Base-by-base conservation (phyloP, 202 grass and related monocot genomes). In the Dendrocalamus latiflorus region DNA sequence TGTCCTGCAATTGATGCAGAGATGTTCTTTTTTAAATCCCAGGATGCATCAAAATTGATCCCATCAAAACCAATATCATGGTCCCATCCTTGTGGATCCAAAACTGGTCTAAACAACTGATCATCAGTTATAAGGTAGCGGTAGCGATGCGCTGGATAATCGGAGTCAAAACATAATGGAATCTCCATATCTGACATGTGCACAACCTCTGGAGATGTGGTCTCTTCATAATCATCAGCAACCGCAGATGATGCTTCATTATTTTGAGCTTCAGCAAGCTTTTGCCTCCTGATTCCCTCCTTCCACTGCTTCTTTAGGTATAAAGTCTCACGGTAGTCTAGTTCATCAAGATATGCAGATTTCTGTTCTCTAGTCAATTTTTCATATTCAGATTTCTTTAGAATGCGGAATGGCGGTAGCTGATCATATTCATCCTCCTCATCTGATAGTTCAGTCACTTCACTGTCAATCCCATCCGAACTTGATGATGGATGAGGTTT, bases 51-150 rank as follows among this genome's bases (percentile, higher is more conserved):
- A 65, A 93, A 90, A 81, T 93, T 98, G 72, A 98, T 91, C 20
- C 88, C 95, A 62, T 98, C 90, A 70, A 98, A 93, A 9, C 90
- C 92, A 76, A 94, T 81, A 93, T 98, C 95, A 91, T 94, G 95
- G 67, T 98, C 92, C 92, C 92, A 98, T 80, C 95, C 92, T 81
- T 94, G 95, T 43, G 92, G 87, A 78, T 98, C 95, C 74, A 98
- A 86, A 91, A 98, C 90, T 25, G 95, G 90, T 56, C 90, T 91
- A 80, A 94, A 83, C 86, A 84, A 86, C 44, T 89, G 85, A 88
- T 93, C 88, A 85, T 89, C 85, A 28, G 87, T 79, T 67, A 98
- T 50, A 65, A 93, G 49, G 55, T 86, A 89, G 26, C 95, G 90
- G 72, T 90, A 98, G 42, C 82, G 92, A 86, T 88, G 82, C 9